A percentile compares a stretch with the other conserved stretches of the same genome.
phyloP scores from a whole-genome alignment of 164 flowering plant genomes.

The Warburgia ugandensis region DNA sequence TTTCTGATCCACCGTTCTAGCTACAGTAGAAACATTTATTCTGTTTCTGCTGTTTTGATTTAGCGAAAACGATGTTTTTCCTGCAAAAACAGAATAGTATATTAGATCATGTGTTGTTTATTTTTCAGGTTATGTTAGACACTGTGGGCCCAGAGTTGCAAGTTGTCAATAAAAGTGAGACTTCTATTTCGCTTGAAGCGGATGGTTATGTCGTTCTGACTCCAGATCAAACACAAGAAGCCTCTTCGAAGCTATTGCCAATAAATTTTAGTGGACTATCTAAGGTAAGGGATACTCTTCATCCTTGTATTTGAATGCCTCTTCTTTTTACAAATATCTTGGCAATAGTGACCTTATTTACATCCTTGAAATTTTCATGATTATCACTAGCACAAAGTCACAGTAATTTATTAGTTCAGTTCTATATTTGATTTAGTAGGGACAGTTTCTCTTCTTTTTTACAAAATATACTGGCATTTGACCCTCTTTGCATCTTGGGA shows the following conservation, averaged over 20 bases:
- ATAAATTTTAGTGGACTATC: conserved; percentile 73
- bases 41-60: no score
- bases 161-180: conserved; percentile 64
- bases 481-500: no score
- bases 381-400: no score
- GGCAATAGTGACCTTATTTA: background rate
- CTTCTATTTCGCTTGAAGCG: conserved; percentile 49
- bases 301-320: background rate
- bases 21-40: no score
- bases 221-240: conserved; percentile 60
- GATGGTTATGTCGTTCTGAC: conserved; percentile 57
- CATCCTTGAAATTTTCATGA: no score
- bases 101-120: conserved; percentile 1
- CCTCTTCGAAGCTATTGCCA: conserved; percentile 67
- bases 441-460: no score
- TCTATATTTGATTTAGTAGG: no score
- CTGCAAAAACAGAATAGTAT: background rate
- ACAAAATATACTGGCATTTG: no score
- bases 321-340: no score
- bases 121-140: conserved; percentile 77
- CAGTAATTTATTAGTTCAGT: no score
- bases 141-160: conserved; percentile 88
- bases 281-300: conserved; percentile 32
- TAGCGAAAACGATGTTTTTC: background rate
- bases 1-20: no score